These are phyloP conservation scores for Eutypella sp. DNA, from an alignment of 2,329 filamentous ascomycete genomes.

Conservation along the genomic window DNA sequence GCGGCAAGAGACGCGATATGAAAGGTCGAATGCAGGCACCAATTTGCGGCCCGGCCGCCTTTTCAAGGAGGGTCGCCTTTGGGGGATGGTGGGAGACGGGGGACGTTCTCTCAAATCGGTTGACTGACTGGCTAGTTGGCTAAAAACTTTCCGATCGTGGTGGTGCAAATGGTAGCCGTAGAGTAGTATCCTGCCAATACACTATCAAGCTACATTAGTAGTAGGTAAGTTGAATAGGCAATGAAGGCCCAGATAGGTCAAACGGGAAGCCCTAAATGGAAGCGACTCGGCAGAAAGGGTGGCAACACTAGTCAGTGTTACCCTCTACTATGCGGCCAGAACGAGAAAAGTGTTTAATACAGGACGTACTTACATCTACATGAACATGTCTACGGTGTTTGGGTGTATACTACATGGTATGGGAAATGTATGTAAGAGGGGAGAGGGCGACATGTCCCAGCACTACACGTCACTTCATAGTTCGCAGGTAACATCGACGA, in stretches of 20 bases:
- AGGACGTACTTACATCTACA: not conserved
- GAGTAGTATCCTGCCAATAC: not conserved
- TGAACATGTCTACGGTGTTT: not conserved
- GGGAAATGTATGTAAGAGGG: not conserved
- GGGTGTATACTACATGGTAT: not conserved
- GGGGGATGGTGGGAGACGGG: too few species aligned
- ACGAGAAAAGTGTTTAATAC: too few species aligned
- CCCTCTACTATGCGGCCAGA: not conserved
- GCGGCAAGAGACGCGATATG: slow-evolving; percentile 38
- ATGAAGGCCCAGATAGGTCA: not conserved
- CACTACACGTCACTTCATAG: too few species aligned
- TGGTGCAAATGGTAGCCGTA: slow-evolving; percentile 1
- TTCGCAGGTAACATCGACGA: too few species aligned
- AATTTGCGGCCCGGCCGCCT: slow-evolving; percentile 24
- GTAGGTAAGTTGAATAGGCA: not conserved
- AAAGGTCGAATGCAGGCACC: slow-evolving; percentile 33
- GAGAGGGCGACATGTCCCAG: too few species aligned
- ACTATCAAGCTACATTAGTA: not conserved
- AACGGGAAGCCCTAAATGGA: not conserved
- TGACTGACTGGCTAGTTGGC: slow-evolving; percentile 22
- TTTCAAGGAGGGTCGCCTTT: slow-evolving; percentile 25
- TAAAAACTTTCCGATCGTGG: slow-evolving; percentile 25
- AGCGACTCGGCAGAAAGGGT: slow-evolving; percentile 1
- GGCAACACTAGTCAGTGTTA: not conserved
- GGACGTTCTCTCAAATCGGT: slow-evolving; percentile 15